These are phyloP conservation scores for Lyophyllum shimeji DNA, from an alignment of 768 basidiomycete species.

Conservation along the genomic window DNA sequence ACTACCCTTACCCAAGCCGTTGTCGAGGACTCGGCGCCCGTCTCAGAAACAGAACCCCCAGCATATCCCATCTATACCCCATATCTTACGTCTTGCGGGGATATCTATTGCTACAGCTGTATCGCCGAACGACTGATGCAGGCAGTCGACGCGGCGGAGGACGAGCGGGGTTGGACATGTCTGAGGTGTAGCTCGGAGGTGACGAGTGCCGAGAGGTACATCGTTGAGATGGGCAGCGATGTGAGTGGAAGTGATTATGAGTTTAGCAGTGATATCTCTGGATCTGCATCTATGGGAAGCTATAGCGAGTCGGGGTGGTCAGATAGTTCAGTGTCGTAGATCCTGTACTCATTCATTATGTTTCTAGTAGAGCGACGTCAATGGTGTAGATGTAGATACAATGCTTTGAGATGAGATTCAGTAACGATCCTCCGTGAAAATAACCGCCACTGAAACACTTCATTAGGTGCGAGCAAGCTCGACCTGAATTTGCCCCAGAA, in stretches of 20 bases:
- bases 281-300: conserved; percentile 55
- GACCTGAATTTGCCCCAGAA: conserved; percentile 70
- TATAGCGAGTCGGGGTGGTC: conserved; percentile 48
- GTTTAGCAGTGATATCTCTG: conserved; percentile 60
- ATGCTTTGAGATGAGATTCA: not conserved
- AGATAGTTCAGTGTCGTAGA: conserved; percentile 22
- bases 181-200: conserved; percentile 74
- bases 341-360: not conserved
- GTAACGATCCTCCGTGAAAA: not conserved
- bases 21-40: conserved; percentile 19
- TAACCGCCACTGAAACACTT: not conserved
- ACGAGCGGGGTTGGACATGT: conserved; percentile 73
- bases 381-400: not conserved
- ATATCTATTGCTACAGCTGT: conserved; percentile 94
- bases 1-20: conserved; percentile 28
- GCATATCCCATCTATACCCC: conserved; percentile 74
- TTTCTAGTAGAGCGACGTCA: not conserved
- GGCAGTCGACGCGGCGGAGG: conserved; percentile 62
- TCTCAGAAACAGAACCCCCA: conserved; percentile 43
- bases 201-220: conserved; percentile 60
- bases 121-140: conserved; percentile 80
- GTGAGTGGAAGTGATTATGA: conserved; percentile 55
- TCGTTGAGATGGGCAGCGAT: conserved; percentile 38
- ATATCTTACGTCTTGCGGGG: conserved; percentile 81
- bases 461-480: conserved; percentile 36